Evolutionary conservation across 1,284 basidiomycete genomes (phyloP).

Genomic region (Cryptococcus sp.): DNA sequence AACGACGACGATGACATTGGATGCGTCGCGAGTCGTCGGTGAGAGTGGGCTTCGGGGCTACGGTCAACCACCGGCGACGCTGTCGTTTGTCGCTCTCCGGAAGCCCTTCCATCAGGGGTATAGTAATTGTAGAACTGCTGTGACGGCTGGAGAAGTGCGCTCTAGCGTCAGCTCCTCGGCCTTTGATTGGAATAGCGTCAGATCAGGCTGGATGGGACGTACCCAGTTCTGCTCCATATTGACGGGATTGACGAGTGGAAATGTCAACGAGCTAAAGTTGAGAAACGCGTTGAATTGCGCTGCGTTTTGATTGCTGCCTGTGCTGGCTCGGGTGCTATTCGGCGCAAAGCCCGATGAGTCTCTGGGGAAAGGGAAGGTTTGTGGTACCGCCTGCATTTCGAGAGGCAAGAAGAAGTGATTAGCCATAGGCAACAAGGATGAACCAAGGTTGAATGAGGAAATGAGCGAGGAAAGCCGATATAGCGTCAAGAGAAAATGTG

Average conservation of each 20-base stretch:
- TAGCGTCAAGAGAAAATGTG: no score
- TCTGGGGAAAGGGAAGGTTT: no score
- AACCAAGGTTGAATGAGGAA: no score
- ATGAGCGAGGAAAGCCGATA: no score
- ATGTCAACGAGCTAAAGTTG: background rate
- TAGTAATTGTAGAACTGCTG: constrained; percentile 30
- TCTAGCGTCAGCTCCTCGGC: background rate
- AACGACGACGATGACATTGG: constrained; percentile 16
- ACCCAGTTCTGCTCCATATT: constrained; percentile 38
- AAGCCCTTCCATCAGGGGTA: constrained; percentile 9
- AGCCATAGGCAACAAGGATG: no score
- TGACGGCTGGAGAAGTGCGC: background rate
- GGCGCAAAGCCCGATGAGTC: no score
- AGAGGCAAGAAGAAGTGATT: no score
- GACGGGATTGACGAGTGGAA: background rate
- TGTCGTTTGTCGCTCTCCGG: constrained; percentile 20
- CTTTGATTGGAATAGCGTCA: no score
- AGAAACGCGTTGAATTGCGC: no score
- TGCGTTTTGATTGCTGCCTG: no score
- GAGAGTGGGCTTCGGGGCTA: constrained; percentile 14
- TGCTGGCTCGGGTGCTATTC: no score
- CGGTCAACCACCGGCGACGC: constrained; percentile 16
- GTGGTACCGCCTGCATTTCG: no score
- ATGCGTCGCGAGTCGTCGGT: constrained; percentile 22
- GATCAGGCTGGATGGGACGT: constrained; percentile 4